Conservation (phyloP, 352 stramenopile species). For the Phytophthora megakarya region DNA sequence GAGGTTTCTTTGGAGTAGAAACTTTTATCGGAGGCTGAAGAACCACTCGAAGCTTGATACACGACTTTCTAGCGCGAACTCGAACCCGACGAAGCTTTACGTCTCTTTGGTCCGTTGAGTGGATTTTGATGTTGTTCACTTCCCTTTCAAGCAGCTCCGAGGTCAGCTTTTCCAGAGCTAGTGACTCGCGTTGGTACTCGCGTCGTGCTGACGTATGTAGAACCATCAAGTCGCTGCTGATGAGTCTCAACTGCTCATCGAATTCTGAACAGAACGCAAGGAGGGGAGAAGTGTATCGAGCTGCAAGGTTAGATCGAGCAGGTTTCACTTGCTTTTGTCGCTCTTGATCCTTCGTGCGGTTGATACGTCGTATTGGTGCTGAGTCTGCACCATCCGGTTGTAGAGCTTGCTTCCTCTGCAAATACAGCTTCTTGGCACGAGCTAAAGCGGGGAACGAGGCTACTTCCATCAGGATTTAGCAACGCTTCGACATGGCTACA, state of each 20-base stretch:
- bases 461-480: no score
- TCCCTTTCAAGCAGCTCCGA: slow-evolving; percentile 11
- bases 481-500: no score
- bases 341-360: neutral
- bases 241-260: slow-evolving; percentile 26
- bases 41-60: slow-evolving; percentile 27
- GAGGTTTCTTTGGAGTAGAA: neutral
- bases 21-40: neutral
- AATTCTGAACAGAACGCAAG: slow-evolving; percentile 27
- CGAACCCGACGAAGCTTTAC: slow-evolving; percentile 5
- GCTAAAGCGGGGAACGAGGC: slow-evolving; percentile 33
- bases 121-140: neutral
- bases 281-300: slow-evolving; percentile 11
- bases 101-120: neutral
- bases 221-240: slow-evolving; percentile 19
- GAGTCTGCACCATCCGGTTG: neutral
- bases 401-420: slow-evolving; percentile 8
- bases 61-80: slow-evolving; percentile 2
- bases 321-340: neutral
- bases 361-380: neutral
- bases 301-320: neutral
- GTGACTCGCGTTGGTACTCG: slow-evolving; percentile 28
- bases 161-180: slow-evolving; percentile 30
- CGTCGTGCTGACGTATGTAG: slow-evolving; percentile 19
- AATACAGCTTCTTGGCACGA: slow-evolving; percentile 37